Base-by-base conservation (phyloP, 2,329 filamentous ascomycete genomes). In the Penicillium decumbens region DNA sequence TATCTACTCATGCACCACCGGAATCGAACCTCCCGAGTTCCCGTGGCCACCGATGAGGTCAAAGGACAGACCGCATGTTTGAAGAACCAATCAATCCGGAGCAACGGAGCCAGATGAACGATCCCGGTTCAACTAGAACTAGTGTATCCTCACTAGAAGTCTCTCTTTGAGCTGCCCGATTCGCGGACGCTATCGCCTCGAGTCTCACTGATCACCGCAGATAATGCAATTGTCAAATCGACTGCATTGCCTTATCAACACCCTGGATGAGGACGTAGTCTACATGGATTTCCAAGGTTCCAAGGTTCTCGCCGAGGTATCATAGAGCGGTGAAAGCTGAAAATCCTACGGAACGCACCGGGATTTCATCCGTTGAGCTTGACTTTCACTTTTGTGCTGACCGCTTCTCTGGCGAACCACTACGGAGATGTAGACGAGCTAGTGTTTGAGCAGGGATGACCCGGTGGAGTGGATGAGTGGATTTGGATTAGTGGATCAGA, bases 181-280 rank as follows among this genome's bases (percentile, higher is more conserved):
- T 33, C 32, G 32, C 20, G 33, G 33, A 10, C 18, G 33, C 18
- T 37, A 37, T 20, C 33, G 8, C 6, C 6, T 18, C 8, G 6
- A 27, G 2, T 7, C 42, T 41, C 32, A 57, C 47, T 33, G 55
- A 56, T 59, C 53, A 47, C 41, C 46, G 49, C 41, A 58, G 57
- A 61, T 60, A 57, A 61, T 54, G 55, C 53, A 60, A 45, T 58
- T 58, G 40, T 30, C 35, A 55, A 57, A 38, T 42, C 24, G 49
- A 47, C 55, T 50, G 58, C 56, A 55, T 53, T 50, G 49, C 55
- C 54, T 59, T 56, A 58, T 59, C 58, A 42, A 37, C 27, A 2
- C 15, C 15, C 15, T 18, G 20, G 20, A 23, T 23, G 20, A 23
- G 20, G 15, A 18, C 2, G 15, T 18, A 18, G 15, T 18, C 15